Conservation (phyloP, 2,329 filamentous ascomycete species). For the Aspergillus bombycis region DNA sequence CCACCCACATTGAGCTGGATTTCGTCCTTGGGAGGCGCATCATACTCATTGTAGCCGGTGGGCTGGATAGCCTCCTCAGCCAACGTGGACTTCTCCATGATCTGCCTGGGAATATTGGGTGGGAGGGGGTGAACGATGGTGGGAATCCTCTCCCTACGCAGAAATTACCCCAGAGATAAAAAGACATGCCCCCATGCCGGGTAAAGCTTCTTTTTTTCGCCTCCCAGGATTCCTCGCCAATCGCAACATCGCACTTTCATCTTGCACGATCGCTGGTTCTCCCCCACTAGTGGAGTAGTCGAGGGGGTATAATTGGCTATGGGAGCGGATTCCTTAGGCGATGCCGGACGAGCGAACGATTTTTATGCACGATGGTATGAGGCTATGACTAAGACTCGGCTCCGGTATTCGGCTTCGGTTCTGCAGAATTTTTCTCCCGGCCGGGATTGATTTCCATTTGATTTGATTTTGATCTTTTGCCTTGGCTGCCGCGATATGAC, state of each 20-base stretch:
- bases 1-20: slow-evolving; percentile 38
- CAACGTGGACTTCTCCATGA: not conserved
- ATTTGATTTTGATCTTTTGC: too few species aligned
- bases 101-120: not conserved
- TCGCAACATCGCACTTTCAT: not conserved
- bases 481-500: too few species aligned
- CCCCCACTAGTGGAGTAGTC: not conserved
- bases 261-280: not conserved
- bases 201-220: not conserved
- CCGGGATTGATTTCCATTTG: too few species aligned
- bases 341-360: not conserved
- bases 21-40: slow-evolving; percentile 26
- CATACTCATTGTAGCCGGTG: not conserved
- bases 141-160: not conserved
- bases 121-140: not conserved
- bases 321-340: not conserved
- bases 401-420: not conserved
- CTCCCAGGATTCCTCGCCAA: not conserved
- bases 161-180: not conserved
- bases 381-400: not conserved
- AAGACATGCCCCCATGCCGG: not conserved
- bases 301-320: not conserved
- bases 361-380: not conserved
- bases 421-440: not conserved
- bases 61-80: not conserved